Evolutionary conservation across 176 grass and related monocot species (phyloP).

Genomic region (Panicum miliaceum): DNA sequence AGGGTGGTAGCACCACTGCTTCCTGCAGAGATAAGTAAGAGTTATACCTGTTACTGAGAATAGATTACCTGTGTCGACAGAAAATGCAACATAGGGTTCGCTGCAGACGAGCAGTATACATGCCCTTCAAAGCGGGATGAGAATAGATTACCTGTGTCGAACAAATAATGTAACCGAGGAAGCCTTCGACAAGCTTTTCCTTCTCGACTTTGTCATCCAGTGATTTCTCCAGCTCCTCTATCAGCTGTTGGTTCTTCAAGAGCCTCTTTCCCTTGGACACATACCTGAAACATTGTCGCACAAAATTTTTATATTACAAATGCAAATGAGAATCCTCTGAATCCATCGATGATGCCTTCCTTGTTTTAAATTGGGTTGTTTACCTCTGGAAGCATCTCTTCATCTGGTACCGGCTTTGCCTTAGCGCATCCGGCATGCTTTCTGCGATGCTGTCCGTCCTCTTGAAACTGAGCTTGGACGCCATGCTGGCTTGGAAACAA

Average conservation of each 20-base stretch:
- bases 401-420: constrained; percentile 95
- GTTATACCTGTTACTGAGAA: too few relatives aligned
- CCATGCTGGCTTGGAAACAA: constrained; percentile 46
- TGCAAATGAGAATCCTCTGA: neutral
- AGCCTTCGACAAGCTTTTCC: constrained; percentile 80
- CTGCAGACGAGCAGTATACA: neutral
- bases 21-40: constrained; percentile 62
- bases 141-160: constrained; percentile 72
- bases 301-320: neutral
- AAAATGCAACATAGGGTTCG: too few relatives aligned
- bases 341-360: neutral
- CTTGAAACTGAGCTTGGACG: constrained; percentile 70
- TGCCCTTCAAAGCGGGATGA: neutral
- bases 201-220: constrained; percentile 88
- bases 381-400: constrained; percentile 88
- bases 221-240: constrained; percentile 89
- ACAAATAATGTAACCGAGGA: constrained; percentile 86
- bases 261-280: constrained; percentile 84
- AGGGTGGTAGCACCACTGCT: constrained; percentile 86
- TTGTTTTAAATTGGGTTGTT: neutral
- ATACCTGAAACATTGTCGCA: constrained; percentile 59
- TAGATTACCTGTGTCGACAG: too few relatives aligned
- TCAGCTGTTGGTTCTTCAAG: constrained; percentile 87
- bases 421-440: constrained; percentile 80
- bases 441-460: constrained; percentile 85